Evolutionary conservation across 495 filamentous ascomycete genomes (phyloP).

Genomic region (Eremomyces bilateralis): DNA sequence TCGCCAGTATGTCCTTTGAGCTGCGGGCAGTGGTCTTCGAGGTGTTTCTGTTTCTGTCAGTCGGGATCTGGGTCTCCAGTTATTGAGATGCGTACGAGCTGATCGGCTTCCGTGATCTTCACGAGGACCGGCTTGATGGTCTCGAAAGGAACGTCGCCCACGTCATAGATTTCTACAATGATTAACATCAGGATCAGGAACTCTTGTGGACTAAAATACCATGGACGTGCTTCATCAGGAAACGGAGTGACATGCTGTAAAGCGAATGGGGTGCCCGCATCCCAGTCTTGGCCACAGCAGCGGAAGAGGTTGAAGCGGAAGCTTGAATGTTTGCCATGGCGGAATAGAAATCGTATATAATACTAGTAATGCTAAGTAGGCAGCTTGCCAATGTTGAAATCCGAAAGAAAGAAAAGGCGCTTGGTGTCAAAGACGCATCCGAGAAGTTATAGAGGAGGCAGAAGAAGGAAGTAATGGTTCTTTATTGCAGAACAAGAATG

Average conservation of each 20-base stretch:
- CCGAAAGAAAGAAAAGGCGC: too few species aligned
- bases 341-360: not conserved
- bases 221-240: not conserved
- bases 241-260: not conserved
- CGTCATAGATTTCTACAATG: not conserved
- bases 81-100: not conserved
- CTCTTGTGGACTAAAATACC: not conserved
- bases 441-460: too few species aligned
- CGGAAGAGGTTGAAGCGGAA: not conserved
- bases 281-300: not conserved
- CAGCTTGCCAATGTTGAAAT: too few species aligned
- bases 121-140: constrained; percentile 1
- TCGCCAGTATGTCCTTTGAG: not conserved
- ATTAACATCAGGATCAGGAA: too few species aligned
- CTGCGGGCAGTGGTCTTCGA: not conserved
- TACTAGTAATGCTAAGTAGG: too few species aligned
- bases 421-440: too few species aligned
- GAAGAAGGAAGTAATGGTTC: too few species aligned
- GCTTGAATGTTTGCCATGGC: not conserved
- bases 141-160: not conserved
- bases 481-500: too few species aligned
- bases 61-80: not conserved
- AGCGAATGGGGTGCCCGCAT: not conserved
- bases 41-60: not conserved
- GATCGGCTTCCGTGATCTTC: not conserved